Conservation (phyloP, 495 filamentous ascomycete species). For the Podospora didyma region DNA sequence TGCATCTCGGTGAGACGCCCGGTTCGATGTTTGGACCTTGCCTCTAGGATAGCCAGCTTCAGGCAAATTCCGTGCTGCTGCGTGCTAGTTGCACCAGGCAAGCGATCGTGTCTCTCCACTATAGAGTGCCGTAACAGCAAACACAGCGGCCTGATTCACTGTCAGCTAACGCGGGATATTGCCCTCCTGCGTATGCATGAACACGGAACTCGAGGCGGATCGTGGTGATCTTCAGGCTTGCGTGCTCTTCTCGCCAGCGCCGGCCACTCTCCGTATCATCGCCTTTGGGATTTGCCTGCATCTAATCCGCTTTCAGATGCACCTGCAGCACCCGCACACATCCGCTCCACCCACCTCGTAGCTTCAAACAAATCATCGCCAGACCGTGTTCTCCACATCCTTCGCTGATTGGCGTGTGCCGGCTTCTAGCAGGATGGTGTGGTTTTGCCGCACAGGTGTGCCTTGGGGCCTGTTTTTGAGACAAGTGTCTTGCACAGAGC, state of each 20-base stretch:
- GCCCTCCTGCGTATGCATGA: conserved; percentile 11
- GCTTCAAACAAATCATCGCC: conserved; percentile 20
- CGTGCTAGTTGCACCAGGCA: neutral
- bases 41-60: neutral
- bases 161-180: neutral
- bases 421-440: conserved; percentile 9
- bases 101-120: neutral
- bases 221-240: conserved; percentile 21
- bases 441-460: no score
- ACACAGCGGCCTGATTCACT: neutral
- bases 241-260: conserved; percentile 12
- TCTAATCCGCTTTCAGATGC: conserved; percentile 20
- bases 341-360: conserved; percentile 9
- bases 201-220: conserved; percentile 13
- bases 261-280: conserved; percentile 13
- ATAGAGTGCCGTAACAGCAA: no score
- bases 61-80: neutral
- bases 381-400: conserved; percentile 9
- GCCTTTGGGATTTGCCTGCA: conserved; percentile 13
- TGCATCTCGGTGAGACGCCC: conserved; percentile 1
- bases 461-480: conserved; percentile 2
- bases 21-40: neutral
- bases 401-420: conserved; percentile 10
- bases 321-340: conserved; percentile 22
- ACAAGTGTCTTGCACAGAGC: neutral